Base-by-base conservation (phyloP, 352 stramenopile genomes). In the Salisapilia sapeloensis region DNA sequence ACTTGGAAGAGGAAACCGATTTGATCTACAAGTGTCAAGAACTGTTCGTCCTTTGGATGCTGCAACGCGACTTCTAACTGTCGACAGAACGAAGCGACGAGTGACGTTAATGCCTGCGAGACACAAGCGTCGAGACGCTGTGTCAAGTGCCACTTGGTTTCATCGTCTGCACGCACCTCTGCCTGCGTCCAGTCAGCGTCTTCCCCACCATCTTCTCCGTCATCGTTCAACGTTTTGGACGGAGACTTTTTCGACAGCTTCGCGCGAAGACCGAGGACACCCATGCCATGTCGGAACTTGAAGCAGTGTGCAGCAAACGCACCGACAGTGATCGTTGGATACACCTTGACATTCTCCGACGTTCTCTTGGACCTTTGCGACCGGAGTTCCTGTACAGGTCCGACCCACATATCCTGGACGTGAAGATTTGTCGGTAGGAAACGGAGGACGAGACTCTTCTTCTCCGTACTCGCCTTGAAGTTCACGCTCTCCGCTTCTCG, bases 1-100 rank as follows among this genome's bases (percentile, higher is more conserved):
- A 97, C 59, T 36, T 90, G 70, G 42, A 82, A 85, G 8, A 90
- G 40, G 40, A 86, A 90, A 3, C 70, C 70, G 20, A 84, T 64
- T 9, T 58, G 60, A 25, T 75, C 56, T 32, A 84, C 57, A 4
- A 77, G 42, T 8, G 64, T 33, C 25, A 89, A 39, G 38, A 82
- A 82, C 12, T 53, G 53, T 2, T 42, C 44, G 33, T 86, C 51
- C 0, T 35, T 55, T 3, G 72, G 55, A 22, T 81, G 51, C 45
- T 86, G 66, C 28, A 91, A 40, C 6, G 75, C 58, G 3, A 76
- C 40, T 35, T 85, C 69, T 33, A 89, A 36, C 32, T 64, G 53
- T 13, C 69, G 69, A 18, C 69, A 82, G 38, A 89, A 85, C 0
- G 72, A 78, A 3, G 70, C 52, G 18, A 82, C 53, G 16, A 85